Evolutionary conservation across 306 rosid species (phyloP).

Genomic region (Fragaria ananassa): DNA sequence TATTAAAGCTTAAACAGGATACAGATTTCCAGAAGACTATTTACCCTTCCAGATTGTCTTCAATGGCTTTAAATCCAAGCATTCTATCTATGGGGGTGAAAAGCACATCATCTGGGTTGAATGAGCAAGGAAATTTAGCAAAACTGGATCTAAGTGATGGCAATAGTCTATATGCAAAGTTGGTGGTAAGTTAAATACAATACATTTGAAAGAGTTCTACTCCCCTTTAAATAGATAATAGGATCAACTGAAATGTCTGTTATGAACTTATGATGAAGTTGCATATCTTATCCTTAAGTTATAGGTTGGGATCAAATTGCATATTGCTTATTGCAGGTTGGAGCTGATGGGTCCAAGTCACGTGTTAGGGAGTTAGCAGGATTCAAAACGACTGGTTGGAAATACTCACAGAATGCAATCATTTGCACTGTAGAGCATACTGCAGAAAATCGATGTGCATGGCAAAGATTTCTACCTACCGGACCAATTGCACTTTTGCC

Average conservation of each 20-base stretch:
- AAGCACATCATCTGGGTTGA: conserved; percentile 29
- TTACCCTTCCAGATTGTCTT: conserved; percentile 55
- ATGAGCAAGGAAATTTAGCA: conserved; percentile 49
- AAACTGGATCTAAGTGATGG: conserved; percentile 83
- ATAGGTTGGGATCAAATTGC: conserved; percentile 19
- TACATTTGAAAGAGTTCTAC: conserved; percentile 15
- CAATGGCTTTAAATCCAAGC: conserved; percentile 52
- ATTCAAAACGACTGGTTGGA: conserved; percentile 87
- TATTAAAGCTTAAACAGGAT: conserved; percentile 43
- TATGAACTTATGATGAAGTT: neutral
- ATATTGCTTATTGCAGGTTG: conserved; percentile 56
- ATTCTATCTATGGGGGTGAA: conserved; percentile 37
- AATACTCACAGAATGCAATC: conserved; percentile 85
- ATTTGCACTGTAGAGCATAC: conserved; percentile 84
- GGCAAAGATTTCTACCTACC: conserved; percentile 91
- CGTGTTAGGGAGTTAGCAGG: conserved; percentile 79
- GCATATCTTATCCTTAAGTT: conserved; percentile 12
- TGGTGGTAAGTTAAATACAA: conserved; percentile 67
- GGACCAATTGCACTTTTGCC: conserved; percentile 95
- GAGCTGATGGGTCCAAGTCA: conserved; percentile 93
- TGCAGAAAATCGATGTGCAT: conserved; percentile 63
- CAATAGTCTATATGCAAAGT: conserved; percentile 65
- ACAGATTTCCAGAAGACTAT: conserved; percentile 64
- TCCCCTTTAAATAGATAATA: neutral
- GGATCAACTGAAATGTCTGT: neutral